These are phyloP conservation scores for Hordeum pubiflorum DNA, from an alignment of 202 grass and related monocot genomes.

Conservation along the genomic window DNA sequence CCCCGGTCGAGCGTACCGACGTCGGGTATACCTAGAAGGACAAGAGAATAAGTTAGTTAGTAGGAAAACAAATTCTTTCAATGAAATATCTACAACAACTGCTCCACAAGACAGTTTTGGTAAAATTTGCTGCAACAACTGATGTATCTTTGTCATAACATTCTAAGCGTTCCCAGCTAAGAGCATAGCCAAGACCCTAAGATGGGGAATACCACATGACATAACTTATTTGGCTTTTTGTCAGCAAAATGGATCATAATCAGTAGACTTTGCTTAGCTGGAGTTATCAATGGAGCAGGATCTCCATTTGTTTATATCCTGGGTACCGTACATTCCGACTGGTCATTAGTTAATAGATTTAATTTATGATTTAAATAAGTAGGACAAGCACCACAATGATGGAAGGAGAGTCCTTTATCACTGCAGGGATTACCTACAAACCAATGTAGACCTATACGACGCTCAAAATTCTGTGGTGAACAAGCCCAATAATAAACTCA, in stretches of 20 bases:
- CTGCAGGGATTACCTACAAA: too few relatives aligned
- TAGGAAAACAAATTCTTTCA: background rate
- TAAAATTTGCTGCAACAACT: background rate
- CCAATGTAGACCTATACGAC: background rate
- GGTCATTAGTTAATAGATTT: background rate
- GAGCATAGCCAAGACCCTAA: background rate
- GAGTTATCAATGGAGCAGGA: background rate
- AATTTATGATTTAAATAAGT: background rate
- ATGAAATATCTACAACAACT: background rate
- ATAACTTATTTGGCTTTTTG: background rate
- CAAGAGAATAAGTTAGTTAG: background rate
- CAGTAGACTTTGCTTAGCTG: background rate
- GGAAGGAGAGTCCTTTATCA: background rate
- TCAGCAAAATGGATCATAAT: background rate
- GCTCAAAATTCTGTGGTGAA: background rate
- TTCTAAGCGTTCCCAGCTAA: background rate
- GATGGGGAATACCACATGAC: background rate
- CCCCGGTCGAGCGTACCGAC: conserved; percentile 58
- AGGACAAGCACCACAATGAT: background rate
- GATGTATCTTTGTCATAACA: background rate
- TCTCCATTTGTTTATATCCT: background rate
- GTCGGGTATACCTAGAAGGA: conserved; percentile 58
- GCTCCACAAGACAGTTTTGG: background rate
- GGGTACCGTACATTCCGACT: background rate
- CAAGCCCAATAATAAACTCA: background rate